These are phyloP conservation scores for Mycosarcoma mackinlayi DNA, from an alignment of 1,284 basidiomycete species.

Conservation along the genomic window DNA sequence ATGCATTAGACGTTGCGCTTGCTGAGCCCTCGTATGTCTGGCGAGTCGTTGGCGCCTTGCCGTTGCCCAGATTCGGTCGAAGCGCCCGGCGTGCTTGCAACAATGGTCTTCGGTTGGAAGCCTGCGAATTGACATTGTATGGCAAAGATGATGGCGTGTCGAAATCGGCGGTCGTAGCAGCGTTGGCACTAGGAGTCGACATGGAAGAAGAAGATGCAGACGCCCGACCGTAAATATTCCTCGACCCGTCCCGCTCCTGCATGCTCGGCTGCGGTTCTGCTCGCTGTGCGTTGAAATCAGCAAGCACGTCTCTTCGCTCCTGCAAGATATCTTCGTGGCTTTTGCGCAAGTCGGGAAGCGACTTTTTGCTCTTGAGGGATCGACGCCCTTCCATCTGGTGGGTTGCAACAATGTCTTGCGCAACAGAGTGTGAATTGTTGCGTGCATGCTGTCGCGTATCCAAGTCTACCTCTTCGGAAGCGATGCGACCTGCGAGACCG, in stretches of 20 bases:
- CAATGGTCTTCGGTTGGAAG: constrained; percentile 7
- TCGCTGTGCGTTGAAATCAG: constrained; percentile 5
- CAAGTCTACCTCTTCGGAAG: constrained; percentile 10
- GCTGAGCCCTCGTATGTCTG: constrained; percentile 11
- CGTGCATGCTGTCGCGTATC: constrained; percentile 39
- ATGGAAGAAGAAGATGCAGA: not conserved
- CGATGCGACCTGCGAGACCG: not conserved
- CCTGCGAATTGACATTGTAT: not conserved
- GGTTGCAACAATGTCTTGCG: constrained; percentile 30
- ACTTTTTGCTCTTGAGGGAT: constrained; percentile 72
- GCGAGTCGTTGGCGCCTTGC: constrained; percentile 3
- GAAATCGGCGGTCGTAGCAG: not conserved
- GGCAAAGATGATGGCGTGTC: not conserved
- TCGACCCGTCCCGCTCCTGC: not conserved
- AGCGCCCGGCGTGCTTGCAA: constrained; percentile 26
- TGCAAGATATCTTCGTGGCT: constrained; percentile 69
- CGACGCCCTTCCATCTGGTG: constrained; percentile 34
- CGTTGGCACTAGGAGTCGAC: not conserved
- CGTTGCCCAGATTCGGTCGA: constrained; percentile 21
- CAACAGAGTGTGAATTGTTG: constrained; percentile 56
- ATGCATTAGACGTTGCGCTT: constrained; percentile 2
- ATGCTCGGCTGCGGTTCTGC: not conserved
- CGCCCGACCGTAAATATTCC: not conserved
- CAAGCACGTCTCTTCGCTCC: constrained; percentile 45
- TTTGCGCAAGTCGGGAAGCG: constrained; percentile 84